Evolutionary conservation across 805 yeast genomes (phyloP), one percentile per base, ranked within the genome.

Genomic region (Candida maesae): DNA sequence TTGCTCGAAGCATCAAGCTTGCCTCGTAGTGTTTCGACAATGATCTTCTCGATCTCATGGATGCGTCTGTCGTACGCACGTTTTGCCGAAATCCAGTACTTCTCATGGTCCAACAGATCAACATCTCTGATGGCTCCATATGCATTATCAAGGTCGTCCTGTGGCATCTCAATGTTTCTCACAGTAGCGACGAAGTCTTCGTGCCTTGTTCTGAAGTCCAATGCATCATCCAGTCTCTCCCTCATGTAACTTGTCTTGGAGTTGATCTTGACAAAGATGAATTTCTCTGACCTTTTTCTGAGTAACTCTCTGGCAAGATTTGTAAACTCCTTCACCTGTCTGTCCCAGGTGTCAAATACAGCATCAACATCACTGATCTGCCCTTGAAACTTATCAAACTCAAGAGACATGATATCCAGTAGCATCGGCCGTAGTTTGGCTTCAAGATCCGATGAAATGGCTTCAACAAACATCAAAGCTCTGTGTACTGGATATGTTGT

Each of bases 211-310:
- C 90, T 67, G 49, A 87, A 73, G 1, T 53, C 50, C 4, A 52
- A 53, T 2, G 82, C 47, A 24, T 67, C 65, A 1, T 60, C 64
- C 1, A 82, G 38, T 23, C 79, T 62, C 1, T 71, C 72, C 43
- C 64, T 68, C 19, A 77, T 39, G 13, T 46, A 55, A 1, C 48
- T 51, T 1, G 74, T 58, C 3, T 71, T 63, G 8, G 78, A 70
- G n/a, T 65, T 66, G 9, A 88, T 67, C 42, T 79, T 76, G 16
- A 87, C 75, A 17, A 81, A 73, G 12, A 82, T 71, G 54, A 83
- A 82, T 44, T 78, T 79, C 40, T 84, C 91, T 8, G 79, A 77
- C 32, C 93, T 64, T 51, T 80, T 84, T 47, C 96, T 68, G 30
- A 85, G 67, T 3, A 84, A 60, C 45, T 90, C 96, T 41, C 97